phyloP scores from a whole-genome alignment of 495 filamentous ascomycete species.

The Tuber calosporum region DNA sequence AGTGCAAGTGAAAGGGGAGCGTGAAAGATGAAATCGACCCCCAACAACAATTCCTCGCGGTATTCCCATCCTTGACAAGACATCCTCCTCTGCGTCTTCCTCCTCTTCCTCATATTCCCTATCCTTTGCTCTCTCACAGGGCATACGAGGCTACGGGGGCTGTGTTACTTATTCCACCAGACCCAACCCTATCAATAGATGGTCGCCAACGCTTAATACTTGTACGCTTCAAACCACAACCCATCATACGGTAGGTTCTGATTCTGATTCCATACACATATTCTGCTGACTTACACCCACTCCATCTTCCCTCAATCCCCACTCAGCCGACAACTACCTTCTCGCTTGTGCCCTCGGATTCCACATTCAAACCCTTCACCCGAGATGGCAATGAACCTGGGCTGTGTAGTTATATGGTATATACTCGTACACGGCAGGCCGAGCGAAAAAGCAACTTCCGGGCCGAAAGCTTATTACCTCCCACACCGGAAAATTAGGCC shows the following conservation, averaged over 20 bases:
- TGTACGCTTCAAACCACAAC: not conserved
- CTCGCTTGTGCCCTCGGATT: not conserved
- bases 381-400: not conserved
- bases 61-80: slow-evolving; percentile 1
- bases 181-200: not conserved
- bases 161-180: not conserved
- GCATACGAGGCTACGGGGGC: not conserved
- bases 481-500: not conserved
- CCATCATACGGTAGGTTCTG: not conserved
- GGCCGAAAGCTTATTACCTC: not conserved
- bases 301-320: not conserved
- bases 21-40: not conserved
- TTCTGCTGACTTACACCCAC: not conserved
- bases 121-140: not conserved
- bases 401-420: not conserved
- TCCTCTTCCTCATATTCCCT: not conserved
- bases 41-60: not conserved
- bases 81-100: not conserved
- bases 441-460: not conserved
- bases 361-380: not conserved
- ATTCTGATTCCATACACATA: not conserved
- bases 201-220: not conserved
- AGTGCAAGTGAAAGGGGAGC: not conserved
- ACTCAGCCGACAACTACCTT: not conserved
- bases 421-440: not conserved